These are phyloP conservation scores for Iberis amara DNA, from an alignment of 441 rosid genomes.

Conservation along the genomic window DNA sequence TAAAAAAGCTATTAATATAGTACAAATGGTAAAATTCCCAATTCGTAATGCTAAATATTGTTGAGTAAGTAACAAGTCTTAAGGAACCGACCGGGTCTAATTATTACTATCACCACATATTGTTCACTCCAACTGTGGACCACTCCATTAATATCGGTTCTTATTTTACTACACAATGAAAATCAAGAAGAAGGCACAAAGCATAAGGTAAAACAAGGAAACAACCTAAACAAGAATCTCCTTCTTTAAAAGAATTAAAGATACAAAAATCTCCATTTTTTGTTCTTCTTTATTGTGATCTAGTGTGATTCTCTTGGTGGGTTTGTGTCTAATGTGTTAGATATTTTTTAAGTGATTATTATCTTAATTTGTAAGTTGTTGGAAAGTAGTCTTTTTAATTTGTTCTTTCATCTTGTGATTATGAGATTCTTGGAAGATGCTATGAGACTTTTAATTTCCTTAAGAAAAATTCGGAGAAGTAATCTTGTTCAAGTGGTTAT, in stretches of 20 bases:
- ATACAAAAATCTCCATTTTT: background rate
- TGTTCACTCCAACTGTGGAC: conserved; percentile 19
- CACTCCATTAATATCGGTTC: conserved; percentile 29
- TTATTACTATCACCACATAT: background rate
- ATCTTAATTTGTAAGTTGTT: background rate
- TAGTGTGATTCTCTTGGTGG: conserved; percentile 1
- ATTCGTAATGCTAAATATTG: no score
- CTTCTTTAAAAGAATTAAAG: background rate
- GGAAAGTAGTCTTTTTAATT: conserved; percentile 1
- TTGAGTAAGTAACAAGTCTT: background rate
- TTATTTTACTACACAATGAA: background rate
- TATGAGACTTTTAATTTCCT: background rate
- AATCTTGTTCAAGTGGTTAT: no score
- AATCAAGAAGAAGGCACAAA: background rate
- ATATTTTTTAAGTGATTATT: background rate
- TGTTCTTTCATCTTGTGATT: background rate
- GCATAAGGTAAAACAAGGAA: background rate
- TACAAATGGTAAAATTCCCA: no score
- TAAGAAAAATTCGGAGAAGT: background rate
- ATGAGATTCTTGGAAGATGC: background rate
- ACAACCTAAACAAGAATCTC: background rate
- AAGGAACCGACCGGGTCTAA: conserved; percentile 8
- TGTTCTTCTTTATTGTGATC: background rate
- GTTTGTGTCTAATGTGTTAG: background rate
- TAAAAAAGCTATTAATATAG: no score